Base-by-base conservation (phyloP, 441 rosid species). In the Manihot esculenta region DNA sequence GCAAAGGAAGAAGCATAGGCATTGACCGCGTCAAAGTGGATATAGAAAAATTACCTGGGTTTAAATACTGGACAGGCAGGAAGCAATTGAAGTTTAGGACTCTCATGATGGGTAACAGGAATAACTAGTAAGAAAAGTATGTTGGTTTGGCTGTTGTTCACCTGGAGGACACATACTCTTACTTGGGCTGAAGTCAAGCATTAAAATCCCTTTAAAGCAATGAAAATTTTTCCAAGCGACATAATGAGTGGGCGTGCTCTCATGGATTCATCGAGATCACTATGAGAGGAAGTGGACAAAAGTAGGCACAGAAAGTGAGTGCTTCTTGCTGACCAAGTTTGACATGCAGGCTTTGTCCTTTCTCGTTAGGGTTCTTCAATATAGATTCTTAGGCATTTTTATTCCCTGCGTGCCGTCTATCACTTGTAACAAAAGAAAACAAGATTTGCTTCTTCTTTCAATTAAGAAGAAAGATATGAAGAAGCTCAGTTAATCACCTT, bases 171-270 rank as follows among this genome's bases (percentile, higher is more conserved):
- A 72, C 75, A 64, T 51, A 56, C 72, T 73, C 58, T 82, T 64
- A 72, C 67, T 79, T 76, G 78, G 78, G 76, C 56, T 70, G 76
- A 79, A 80, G 81, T 83, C 85, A 78, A 80, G 72, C 79, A 74
- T 74, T 74, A 71, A 72, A 68, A 71, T 79, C 68, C 69, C 79
- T 76, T 78, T 38, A 64, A 84, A 87, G 82, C 83, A 77, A 81
- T 73, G 74, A 71, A 69, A 59, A n/a, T 41, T 59, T 51, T 66
- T 30, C 57, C 30, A 30, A 70, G 53, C 62, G 85, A 86, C 93
- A 88, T 76, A 79, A 88, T 86, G 81, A 88, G 85, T 82, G 83
- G 84, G 89, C 89, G 90, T 88, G 93, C 87, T 79, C 76, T 68
- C 74, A 69, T 68, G 57, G 76, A 64, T 75, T 76, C 77, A 77